Evolutionary conservation across 306 rosid species (phyloP).

Genomic region (Malus domestica): ASM211411v1 NC_041804.1:19079501-19080000

Average conservation of each 20-base stretch:
- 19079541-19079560: neutral
- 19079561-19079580: constrained; percentile 36
- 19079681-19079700: constrained; percentile 83
- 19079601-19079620: constrained; percentile 73
- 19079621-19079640: constrained; percentile 84
- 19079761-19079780: neutral
- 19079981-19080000: neutral
- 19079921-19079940: constrained; percentile 70
- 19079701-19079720: constrained; percentile 39
- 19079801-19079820: neutral
- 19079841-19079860: constrained; percentile 85
- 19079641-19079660: constrained; percentile 75
- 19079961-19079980: constrained; percentile 27
- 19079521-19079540: neutral
- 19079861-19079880: constrained; percentile 80
- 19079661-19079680: constrained; percentile 75
- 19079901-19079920: constrained; percentile 50
- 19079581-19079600: constrained; percentile 66
- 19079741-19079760: neutral
- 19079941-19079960: constrained; percentile 92
- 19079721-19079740: neutral
- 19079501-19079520: neutral
- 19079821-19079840: constrained; percentile 59
- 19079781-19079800: neutral
- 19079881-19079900: constrained; percentile 53